Conservation (phyloP, 345 rosid species). For the Crucihimalaya himalaica region DNA sequence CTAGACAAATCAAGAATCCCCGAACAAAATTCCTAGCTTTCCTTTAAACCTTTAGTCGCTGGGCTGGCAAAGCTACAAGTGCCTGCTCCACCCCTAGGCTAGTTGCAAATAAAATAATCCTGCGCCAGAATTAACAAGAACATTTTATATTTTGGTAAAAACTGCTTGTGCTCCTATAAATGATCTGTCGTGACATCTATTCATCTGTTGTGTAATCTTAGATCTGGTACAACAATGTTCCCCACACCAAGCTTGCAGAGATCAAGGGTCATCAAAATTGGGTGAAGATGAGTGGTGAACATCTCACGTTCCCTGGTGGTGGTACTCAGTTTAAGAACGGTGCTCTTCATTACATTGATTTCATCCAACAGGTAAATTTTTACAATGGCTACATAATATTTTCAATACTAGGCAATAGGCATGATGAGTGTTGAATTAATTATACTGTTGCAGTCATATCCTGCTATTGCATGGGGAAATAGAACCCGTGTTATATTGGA, state of each 20-base stretch:
- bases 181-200: constrained; percentile 9
- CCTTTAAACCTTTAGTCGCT: not conserved
- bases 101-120: not conserved
- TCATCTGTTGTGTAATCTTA: constrained; percentile 19
- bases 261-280: constrained; percentile 95
- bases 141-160: not conserved
- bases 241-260: constrained; percentile 85
- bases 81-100: no score
- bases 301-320: constrained; percentile 95
- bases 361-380: constrained; percentile 67
- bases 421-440: not conserved
- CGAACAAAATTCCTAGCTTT: no score
- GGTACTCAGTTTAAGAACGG: constrained; percentile 93
- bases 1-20: no score
- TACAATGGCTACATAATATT: not conserved
- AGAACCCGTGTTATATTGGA: constrained; percentile 73
- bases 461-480: constrained; percentile 77
- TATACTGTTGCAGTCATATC: constrained; percentile 50
- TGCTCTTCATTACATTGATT: constrained; percentile 90
- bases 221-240: constrained; percentile 58
- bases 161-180: not conserved
- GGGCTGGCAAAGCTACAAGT: not conserved
- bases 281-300: constrained; percentile 79
- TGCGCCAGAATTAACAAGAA: not conserved
- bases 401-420: not conserved